Evolutionary conservation across 495 filamentous ascomycete genomes (phyloP), one percentile per base, ranked within the genome.

Genomic region (Astrocystis sublimbata): DNA sequence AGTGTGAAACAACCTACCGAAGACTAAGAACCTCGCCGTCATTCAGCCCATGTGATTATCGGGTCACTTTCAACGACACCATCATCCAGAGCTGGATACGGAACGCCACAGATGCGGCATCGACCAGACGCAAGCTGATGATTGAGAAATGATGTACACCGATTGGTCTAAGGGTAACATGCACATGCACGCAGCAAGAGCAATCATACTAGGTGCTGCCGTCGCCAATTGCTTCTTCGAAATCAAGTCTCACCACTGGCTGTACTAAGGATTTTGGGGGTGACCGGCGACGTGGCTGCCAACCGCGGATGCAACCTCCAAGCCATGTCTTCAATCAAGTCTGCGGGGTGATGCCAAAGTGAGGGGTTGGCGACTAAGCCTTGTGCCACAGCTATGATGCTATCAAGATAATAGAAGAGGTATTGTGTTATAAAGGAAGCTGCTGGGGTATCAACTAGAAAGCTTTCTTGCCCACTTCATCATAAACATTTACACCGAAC

Each of bases 351-450:
- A 40, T 30, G 42, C 42, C 58, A 52, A 42, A 35, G n/a, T 35
- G 45, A 50, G 58, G 58, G 58, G 45, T 42, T 60, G 8, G 17
- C n/a, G n/a, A n/a, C 15, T 30, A n/a, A 19, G 24, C 2, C 35
- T 60, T 5, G 21, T 26, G 13, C 8, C 54, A 1, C 24, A 19
- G 30, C 19, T 38, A n/a, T 30, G 35, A 24, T 6, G n/a, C 28
- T 30, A 58, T n/a, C n/a, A n/a, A n/a, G n/a, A 24, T 3, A 40
- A n/a, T 21, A 13, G 33, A 46, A 28, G 31, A n/a, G 23, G 9
- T 13, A 35, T n/a, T 10, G 9, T 23, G 45, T 23, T 60, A 60
- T 60, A 60, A 60, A 60, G 9, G 46, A 38, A 52, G 17, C 15
- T 17, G 7, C 31, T 33, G 35, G 13, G 17, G 9, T 28, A 52